Conservation (phyloP, 1,284 basidiomycete genomes). For the Tilletia horrida region DNA sequence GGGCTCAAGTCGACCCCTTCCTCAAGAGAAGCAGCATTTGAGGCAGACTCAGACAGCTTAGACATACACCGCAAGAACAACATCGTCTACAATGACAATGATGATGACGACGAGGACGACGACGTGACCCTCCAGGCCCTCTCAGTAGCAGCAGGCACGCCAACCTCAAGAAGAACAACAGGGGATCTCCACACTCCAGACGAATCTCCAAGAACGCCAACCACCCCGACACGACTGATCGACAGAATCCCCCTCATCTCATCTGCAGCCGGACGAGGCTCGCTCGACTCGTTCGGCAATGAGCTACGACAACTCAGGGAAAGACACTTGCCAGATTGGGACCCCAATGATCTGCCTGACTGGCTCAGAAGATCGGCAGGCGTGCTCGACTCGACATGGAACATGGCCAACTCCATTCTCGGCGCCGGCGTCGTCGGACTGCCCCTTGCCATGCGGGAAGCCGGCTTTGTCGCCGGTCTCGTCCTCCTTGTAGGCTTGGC, state of each 20-base stretch:
- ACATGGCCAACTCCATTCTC: constrained; percentile 94
- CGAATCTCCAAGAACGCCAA: neutral
- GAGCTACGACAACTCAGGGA: constrained; percentile 31
- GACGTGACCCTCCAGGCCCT: constrained; percentile 20
- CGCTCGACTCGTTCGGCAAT: constrained; percentile 12
- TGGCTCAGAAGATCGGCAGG: constrained; percentile 65
- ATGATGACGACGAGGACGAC: constrained; percentile 20
- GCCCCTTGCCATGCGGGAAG: constrained; percentile 86
- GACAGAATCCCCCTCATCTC: constrained; percentile 31
- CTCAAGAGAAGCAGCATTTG: constrained; percentile 55
- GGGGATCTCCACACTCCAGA: constrained; percentile 10
- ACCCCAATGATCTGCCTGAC: constrained; percentile 56
- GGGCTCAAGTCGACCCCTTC: constrained; percentile 44
- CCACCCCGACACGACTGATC: constrained; percentile 31
- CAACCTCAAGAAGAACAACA: constrained; percentile 31
- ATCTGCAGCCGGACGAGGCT: neutral
- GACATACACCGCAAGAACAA: constrained; percentile 31
- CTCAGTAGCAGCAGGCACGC: neutral
- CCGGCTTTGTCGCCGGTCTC: constrained; percentile 84
- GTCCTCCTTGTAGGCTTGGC: constrained; percentile 76
- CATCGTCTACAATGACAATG: constrained; percentile 27
- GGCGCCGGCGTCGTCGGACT: constrained; percentile 75
- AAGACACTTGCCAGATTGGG: constrained; percentile 55
- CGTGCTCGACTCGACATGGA: constrained; percentile 77
- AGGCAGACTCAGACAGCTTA: constrained; percentile 52